These are phyloP conservation scores for Starmerella floris DNA, from an alignment of 805 yeast genomes.

Conservation along the genomic window DNA sequence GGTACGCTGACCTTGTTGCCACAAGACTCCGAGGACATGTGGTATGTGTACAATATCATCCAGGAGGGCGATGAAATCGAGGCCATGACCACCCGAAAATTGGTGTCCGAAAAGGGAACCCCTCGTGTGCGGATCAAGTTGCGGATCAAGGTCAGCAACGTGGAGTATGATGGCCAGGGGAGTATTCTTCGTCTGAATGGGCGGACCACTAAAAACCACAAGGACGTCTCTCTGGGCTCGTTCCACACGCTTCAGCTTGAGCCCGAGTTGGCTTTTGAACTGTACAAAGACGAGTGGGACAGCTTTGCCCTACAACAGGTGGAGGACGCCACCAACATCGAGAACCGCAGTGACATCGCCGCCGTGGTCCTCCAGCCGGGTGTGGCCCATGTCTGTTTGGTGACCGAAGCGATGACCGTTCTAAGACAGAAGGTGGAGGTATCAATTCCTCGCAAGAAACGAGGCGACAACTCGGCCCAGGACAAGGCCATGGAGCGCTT, in stretches of 20 bases:
- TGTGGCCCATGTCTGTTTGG: conserved; percentile 77
- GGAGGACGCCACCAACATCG: conserved; percentile 58
- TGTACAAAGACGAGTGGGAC: conserved; percentile 73
- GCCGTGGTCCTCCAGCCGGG: conserved; percentile 93
- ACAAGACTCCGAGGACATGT: conserved; percentile 82
- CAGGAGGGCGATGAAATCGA: conserved; percentile 63
- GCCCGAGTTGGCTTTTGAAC: conserved; percentile 50
- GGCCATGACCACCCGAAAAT: conserved; percentile 54
- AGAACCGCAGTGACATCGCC: conserved; percentile 76
- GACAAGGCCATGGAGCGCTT: conserved; percentile 65
- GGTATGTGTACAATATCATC: conserved; percentile 73
- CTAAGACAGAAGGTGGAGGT: conserved; percentile 68
- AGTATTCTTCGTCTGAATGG: conserved; percentile 72
- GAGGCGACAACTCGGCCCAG: conserved; percentile 65
- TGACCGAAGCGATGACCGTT: conserved; percentile 81
- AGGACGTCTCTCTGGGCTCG: conserved; percentile 70
- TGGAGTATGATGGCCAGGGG: conserved; percentile 69
- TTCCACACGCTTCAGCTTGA: conserved; percentile 78
- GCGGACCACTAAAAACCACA: conserved; percentile 44
- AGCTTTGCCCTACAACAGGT: conserved; percentile 49
- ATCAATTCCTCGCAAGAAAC: conserved; percentile 70
- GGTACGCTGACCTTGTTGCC: conserved; percentile 60
- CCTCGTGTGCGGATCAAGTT: conserved; percentile 51
- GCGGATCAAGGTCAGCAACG: conserved; percentile 46
- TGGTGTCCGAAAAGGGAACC: conserved; percentile 30